Conservation (phyloP, 345 rosid genomes). For the Bruguiera gymnorhiza region DNA sequence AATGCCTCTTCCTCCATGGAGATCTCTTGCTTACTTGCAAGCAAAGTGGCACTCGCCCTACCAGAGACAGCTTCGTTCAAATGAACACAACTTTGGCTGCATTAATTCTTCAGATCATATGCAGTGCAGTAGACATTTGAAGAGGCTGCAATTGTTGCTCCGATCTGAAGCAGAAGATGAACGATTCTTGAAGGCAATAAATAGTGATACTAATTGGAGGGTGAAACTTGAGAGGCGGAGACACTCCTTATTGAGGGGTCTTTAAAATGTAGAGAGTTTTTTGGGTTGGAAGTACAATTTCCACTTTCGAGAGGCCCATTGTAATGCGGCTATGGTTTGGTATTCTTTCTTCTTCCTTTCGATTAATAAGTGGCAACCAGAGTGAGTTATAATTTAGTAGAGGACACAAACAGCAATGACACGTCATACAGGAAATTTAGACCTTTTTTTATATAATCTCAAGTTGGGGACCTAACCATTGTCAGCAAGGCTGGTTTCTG, state of each 20-base stretch:
- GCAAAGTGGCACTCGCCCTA: conserved; percentile 80
- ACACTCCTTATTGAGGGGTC: conserved; percentile 38
- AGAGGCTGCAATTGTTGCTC: conserved; percentile 61
- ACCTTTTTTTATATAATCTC: neutral
- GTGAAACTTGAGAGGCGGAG: conserved; percentile 49
- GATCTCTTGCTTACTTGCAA: conserved; percentile 75
- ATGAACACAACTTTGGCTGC: conserved; percentile 27
- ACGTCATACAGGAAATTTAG: neutral
- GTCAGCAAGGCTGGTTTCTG: conserved; percentile 6
- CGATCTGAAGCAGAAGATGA: conserved; percentile 55
- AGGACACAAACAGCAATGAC: conserved; percentile 15
- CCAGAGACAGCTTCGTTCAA: conserved; percentile 49
- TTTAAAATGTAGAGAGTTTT: conserved; percentile 30
- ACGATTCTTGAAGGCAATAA: conserved; percentile 49
- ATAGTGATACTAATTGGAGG: conserved; percentile 37
- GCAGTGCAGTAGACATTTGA: conserved; percentile 64
- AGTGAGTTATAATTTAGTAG: conserved; percentile 22
- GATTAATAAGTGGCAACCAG: conserved; percentile 26
- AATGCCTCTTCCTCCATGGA: conserved; percentile 98
- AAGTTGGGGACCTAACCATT: conserved; percentile 6
- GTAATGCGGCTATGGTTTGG: conserved; percentile 37
- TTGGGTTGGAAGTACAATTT: conserved; percentile 24
- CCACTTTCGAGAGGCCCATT: conserved; percentile 34
- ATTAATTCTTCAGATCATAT: conserved; percentile 34
- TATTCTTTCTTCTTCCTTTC: conserved; percentile 16